Base-by-base conservation (phyloP, 2,329 filamentous ascomycete species). In the Fusarium sp. region DNA sequence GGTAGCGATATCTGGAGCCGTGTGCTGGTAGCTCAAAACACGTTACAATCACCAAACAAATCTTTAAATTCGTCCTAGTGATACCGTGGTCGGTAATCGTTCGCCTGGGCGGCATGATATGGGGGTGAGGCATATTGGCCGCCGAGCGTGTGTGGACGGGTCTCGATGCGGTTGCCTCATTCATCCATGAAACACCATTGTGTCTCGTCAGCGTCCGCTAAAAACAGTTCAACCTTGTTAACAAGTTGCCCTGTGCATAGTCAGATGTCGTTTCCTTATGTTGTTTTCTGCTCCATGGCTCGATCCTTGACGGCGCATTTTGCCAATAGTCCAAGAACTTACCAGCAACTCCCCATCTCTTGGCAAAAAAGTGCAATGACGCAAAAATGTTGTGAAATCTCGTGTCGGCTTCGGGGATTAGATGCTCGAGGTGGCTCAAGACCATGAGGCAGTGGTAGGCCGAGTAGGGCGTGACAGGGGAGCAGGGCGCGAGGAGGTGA, bases 331-430 rank as follows among this genome's bases (percentile, higher is more conserved):
- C 11, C 23, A 60, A 28, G 21, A 26, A 70, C 76, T 58, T 55
- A 77, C 77, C 77, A 28, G 76, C 78, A 63, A 78, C 74, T 35
- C 71, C 76, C 77, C 77, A 79, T 49, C 77, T 63, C 63, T 78
- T 79, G 10, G 76, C 76, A 37, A 78, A 78, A 61, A 76, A 78
- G 50, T 79, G 76, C 26, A 79, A 69, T 11, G 75, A 75, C 29
- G 76, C 75, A 62, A 77, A 79, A 21, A 78, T 74, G 31, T 78
- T 77, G 41, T 77, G 76, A 54, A 79, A 79, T 39, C 73, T 69
- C n/a, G 64, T 62, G 18, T 76, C 76, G 29, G 75, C 76, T 28
- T 79, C 75, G 13, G 75, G 73, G 37, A 79, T 76, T 33, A 79
- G 65, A 57, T 75, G 70, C 43, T 78, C 77, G 33, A 79, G 77